Evolutionary conservation across 1,139 yeast species (phyloP).

Genomic region (Pichia sp.): DNA sequence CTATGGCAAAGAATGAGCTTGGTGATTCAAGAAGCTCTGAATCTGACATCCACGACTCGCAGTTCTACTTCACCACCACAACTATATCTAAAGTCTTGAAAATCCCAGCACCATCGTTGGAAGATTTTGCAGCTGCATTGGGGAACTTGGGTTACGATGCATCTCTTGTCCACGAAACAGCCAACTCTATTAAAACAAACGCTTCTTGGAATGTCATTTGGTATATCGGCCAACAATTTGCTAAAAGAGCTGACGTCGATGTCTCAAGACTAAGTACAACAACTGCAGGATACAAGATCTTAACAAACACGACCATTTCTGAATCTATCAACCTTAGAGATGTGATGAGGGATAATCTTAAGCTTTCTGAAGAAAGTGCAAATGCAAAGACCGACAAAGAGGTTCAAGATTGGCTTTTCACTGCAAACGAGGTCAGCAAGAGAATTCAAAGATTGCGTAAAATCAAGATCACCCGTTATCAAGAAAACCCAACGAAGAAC

Average conservation of each 20-base stretch:
- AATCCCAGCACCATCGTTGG: conserved; percentile 77
- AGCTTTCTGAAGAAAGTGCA: conserved; percentile 15
- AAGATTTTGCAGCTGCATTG: conserved; percentile 66
- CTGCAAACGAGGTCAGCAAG: conserved; percentile 48
- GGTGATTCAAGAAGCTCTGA: conserved; percentile 9
- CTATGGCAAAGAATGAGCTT: conserved; percentile 70
- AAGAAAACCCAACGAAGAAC: conserved; percentile 83
- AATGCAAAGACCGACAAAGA: conserved; percentile 18
- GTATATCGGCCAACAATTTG: conserved; percentile 66
- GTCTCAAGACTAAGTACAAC: conserved; percentile 38
- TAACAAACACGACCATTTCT: conserved; percentile 32
- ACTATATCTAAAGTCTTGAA: conserved; percentile 68
- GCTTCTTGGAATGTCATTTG: conserved; percentile 82
- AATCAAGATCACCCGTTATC: conserved; percentile 77
- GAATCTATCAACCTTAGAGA: conserved; percentile 22
- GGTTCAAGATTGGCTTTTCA: conserved; percentile 37
- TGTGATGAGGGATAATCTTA: conserved; percentile 15
- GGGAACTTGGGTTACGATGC: conserved; percentile 77
- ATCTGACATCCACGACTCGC: conserved; percentile 32
- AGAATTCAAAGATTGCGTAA: conserved; percentile 56
- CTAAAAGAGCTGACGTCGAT: conserved; percentile 37
- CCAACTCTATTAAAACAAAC: conserved; percentile 80
- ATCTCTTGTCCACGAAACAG: conserved; percentile 83
- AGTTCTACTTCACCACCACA: conserved; percentile 80
- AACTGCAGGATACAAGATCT: conserved; percentile 60